These are phyloP conservation scores for Metschnikowia vanudenii DNA, from an alignment of 805 yeast species.

Conservation along the genomic window DNA sequence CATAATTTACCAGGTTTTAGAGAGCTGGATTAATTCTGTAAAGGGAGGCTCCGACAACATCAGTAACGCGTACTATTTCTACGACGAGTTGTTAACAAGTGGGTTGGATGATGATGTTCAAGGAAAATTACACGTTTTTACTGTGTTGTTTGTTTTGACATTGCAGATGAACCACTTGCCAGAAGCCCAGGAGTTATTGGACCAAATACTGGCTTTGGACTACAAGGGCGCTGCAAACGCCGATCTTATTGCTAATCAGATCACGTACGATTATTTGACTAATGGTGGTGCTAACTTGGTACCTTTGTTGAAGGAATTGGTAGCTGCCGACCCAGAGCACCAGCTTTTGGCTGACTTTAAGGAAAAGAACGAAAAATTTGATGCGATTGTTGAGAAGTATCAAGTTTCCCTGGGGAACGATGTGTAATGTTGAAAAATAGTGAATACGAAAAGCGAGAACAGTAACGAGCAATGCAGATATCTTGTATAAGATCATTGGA, in stretches of 20 bases:
- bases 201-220: conserved; percentile 45
- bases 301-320: conserved; percentile 47
- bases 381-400: conserved; percentile 65
- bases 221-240: conserved; percentile 26
- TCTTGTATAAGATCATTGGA: too few species aligned
- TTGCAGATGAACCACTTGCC: conserved; percentile 76
- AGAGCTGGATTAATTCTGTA: conserved; percentile 56
- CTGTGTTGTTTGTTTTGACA: conserved; percentile 69
- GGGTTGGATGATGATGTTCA: conserved; percentile 39
- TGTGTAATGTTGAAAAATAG: too few species aligned
- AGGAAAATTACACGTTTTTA: conserved; percentile 40
- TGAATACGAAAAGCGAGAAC: too few species aligned
- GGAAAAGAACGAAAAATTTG: conserved; percentile 65
- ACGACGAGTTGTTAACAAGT: conserved; percentile 72
- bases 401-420: conserved; percentile 11
- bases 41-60: conserved; percentile 44
- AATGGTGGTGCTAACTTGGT: conserved; percentile 43
- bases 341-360: conserved; percentile 55
- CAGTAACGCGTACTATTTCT: conserved; percentile 52
- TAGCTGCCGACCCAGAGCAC: conserved; percentile 51
- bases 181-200: conserved; percentile 67
- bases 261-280: conserved; percentile 56
- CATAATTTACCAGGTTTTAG: conserved; percentile 73
- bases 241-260: conserved; percentile 61
- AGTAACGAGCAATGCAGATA: too few species aligned